Percentiles rank a stretch among this genome's conserved stretches.
Evolutionary conservation across 2,329 filamentous ascomycete genomes (phyloP).

Genomic region (Aspergillus sergii): DNA sequence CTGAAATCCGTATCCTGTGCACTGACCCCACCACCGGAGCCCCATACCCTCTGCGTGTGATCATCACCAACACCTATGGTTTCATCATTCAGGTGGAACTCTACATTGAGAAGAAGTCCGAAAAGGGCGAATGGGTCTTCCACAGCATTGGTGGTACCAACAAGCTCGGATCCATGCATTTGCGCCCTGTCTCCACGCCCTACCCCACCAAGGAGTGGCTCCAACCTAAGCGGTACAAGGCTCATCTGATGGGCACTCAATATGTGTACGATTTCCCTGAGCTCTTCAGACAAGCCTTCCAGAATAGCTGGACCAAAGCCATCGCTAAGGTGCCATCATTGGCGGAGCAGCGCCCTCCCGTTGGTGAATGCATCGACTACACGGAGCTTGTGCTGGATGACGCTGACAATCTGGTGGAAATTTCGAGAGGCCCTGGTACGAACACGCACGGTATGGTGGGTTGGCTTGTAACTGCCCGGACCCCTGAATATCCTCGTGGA

Average conservation of each 20-base stretch:
- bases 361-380: slow-evolving; percentile 90
- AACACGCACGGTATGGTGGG: slow-evolving; percentile 98
- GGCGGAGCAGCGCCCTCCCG: slow-evolving; percentile 76
- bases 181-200: slow-evolving; percentile 85
- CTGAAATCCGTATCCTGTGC: slow-evolving; percentile 98
- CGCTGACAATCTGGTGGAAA: slow-evolving; percentile 85
- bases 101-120: slow-evolving; percentile 96
- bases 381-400: slow-evolving; percentile 95
- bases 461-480: slow-evolving; percentile 93
- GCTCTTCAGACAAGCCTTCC: slow-evolving; percentile 95
- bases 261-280: slow-evolving; percentile 99
- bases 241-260: slow-evolving; percentile 97
- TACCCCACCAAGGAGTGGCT: slow-evolving; percentile 99
- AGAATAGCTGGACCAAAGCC: slow-evolving; percentile 86
- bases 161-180: slow-evolving; percentile 93
- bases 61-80: slow-evolving; percentile 97
- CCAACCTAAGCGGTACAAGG: slow-evolving; percentile 99
- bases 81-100: slow-evolving; percentile 98
- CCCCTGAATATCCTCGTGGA: slow-evolving; percentile 91
- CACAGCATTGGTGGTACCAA: slow-evolving; percentile 94
- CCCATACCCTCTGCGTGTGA: slow-evolving; percentile 89
- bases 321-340: slow-evolving; percentile 73
- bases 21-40: slow-evolving; percentile 82
- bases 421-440: slow-evolving; percentile 90
- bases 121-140: slow-evolving; percentile 98